phyloP scores from a whole-genome alignment of 2,329 filamentous ascomycete species.

The Exophiala lecanii-corni region DNA sequence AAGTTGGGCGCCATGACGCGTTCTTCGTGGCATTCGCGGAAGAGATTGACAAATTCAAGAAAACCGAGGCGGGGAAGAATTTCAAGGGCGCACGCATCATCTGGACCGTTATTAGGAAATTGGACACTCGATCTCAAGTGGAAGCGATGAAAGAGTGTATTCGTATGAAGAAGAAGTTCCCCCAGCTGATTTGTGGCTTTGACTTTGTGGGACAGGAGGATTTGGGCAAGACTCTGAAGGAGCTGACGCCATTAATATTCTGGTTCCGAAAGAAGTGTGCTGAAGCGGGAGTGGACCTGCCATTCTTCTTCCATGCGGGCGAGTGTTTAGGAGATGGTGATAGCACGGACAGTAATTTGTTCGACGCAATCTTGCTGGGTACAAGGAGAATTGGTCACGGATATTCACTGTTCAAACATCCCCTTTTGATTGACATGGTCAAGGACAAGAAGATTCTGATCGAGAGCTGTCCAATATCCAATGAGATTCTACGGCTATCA shows the following conservation, averaged over 20 bases:
- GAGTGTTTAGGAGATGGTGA: constrained; percentile 79
- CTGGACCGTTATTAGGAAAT: constrained; percentile 68
- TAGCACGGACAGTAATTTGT: constrained; percentile 75
- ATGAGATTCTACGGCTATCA: constrained; percentile 78
- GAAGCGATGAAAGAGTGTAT: constrained; percentile 87
- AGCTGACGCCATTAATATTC: constrained; percentile 78
- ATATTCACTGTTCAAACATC: constrained; percentile 86
- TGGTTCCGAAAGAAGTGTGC: constrained; percentile 88
- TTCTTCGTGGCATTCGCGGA: constrained; percentile 72
- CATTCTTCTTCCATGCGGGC: constrained; percentile 94
- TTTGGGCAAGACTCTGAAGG: constrained; percentile 66
- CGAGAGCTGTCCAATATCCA: constrained; percentile 86
- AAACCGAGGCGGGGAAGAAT: constrained; percentile 61
- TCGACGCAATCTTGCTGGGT: constrained; percentile 81
- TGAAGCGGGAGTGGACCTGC: constrained; percentile 72
- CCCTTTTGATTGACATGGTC: constrained; percentile 79
- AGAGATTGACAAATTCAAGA: constrained; percentile 71
- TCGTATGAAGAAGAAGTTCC: constrained; percentile 70
- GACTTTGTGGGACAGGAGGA: constrained; percentile 90
- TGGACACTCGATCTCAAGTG: constrained; percentile 62
- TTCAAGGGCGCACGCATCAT: constrained; percentile 90
- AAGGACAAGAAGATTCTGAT: constrained; percentile 83
- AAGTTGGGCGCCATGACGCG: constrained; percentile 53
- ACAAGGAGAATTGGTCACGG: constrained; percentile 86
- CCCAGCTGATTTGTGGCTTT: constrained; percentile 77